Conservation (phyloP, 1,284 basidiomycete genomes). For the Ganoderma multipileum region DNA sequence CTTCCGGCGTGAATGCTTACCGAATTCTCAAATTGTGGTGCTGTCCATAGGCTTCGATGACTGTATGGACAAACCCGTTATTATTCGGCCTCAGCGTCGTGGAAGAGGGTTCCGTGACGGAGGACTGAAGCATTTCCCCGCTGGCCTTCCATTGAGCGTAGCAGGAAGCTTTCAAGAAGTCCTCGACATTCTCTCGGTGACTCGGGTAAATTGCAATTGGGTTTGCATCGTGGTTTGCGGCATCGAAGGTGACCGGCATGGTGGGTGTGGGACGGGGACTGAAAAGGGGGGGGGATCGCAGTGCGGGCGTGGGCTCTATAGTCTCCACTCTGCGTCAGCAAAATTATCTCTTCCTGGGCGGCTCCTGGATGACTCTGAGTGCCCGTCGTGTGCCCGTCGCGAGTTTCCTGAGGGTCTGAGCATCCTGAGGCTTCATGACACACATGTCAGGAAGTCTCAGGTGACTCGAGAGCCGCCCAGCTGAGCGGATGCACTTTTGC, state of each 20-base stretch:
- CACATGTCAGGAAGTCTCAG: too few species aligned
- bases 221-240: neutral
- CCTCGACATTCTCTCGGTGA: neutral
- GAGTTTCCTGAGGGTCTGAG: too few species aligned
- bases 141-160: neutral
- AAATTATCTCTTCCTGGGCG: too few species aligned
- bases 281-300: too few species aligned
- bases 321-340: too few species aligned
- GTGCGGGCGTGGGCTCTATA: too few species aligned
- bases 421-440: too few species aligned
- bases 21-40: neutral
- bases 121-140: conserved; percentile 2
- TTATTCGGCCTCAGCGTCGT: neutral
- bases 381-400: too few species aligned
- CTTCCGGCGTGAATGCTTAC: neutral
- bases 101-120: neutral
- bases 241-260: conserved; percentile 4
- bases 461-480: too few species aligned
- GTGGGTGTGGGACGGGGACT: neutral
- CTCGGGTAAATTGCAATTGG: neutral
- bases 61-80: conserved; percentile 3
- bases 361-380: too few species aligned
- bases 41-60: neutral
- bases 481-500: too few species aligned
- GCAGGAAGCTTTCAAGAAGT: neutral